These are phyloP conservation scores for Chloropicon primus DNA, from an alignment of 139 green algal genomes.

Conservation along the genomic window DNA sequence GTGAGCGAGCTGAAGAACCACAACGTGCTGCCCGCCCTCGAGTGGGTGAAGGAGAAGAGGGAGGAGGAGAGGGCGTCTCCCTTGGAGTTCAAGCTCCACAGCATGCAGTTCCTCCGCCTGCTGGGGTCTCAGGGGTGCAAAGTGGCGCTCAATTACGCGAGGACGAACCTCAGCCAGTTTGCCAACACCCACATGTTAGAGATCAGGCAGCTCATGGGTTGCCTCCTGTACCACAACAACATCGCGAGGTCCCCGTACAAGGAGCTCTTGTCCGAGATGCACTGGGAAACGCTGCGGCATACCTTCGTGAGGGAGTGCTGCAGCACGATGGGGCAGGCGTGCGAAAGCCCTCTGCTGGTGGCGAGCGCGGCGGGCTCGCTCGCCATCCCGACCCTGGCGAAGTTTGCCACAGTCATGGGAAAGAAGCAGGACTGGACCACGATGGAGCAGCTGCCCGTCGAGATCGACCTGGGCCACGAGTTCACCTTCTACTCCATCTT, in stretches of 20 bases:
- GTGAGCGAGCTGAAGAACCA: constrained; percentile 46
- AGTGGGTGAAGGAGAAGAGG: constrained; percentile 59
- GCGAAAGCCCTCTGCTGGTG: constrained; percentile 67
- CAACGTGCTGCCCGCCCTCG: constrained; percentile 58
- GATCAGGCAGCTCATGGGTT: constrained; percentile 81
- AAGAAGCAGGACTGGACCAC: constrained; percentile 1
- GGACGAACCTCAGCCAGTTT: constrained; percentile 47
- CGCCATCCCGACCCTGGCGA: constrained; percentile 75
- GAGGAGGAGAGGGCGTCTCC: neutral
- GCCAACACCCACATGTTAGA: constrained; percentile 34
- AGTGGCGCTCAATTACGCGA: constrained; percentile 61
- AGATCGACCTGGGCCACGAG: constrained; percentile 70
- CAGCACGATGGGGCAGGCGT: constrained; percentile 62
- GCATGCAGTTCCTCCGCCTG: constrained; percentile 59
- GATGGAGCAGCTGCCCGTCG: constrained; percentile 69
- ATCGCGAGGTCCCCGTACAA: constrained; percentile 34
- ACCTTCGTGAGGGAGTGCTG: constrained; percentile 75
- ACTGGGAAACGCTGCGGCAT: constrained; percentile 49
- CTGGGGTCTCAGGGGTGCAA: constrained; percentile 32
- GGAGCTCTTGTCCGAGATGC: constrained; percentile 33
- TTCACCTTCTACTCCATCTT: constrained; percentile 89
- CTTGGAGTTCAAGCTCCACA: constrained; percentile 79
- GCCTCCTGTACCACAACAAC: constrained; percentile 48
- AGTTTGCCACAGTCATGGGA: constrained; percentile 57
- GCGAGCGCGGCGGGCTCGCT: constrained; percentile 54